Conservation (phyloP, 2,329 filamentous ascomycete species). For the Stachybotrys echinatus region DNA sequence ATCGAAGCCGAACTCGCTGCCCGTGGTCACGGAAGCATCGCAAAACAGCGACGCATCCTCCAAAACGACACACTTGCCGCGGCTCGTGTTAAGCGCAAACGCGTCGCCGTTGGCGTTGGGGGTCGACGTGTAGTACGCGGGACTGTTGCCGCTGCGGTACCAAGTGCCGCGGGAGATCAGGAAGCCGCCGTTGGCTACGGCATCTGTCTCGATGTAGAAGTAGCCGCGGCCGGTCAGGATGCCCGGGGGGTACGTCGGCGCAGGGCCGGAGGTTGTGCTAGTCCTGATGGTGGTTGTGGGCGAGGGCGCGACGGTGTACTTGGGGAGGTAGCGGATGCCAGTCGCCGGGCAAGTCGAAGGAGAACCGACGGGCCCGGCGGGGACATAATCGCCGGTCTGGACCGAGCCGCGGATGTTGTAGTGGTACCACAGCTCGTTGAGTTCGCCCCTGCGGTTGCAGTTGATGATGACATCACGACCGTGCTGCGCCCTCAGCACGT, state of each 20-base stretch:
- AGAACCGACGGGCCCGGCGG: slow-evolving; percentile 49
- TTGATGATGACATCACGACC: slow-evolving; percentile 53
- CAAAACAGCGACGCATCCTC: slow-evolving; percentile 10
- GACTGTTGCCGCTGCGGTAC: slow-evolving; percentile 18
- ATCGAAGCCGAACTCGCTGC: slow-evolving; percentile 16
- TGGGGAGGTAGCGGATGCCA: slow-evolving; percentile 22
- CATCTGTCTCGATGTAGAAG: slow-evolving; percentile 8
- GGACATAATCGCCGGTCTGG: slow-evolving; percentile 55
- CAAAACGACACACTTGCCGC: slow-evolving; percentile 14
- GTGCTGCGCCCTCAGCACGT: slow-evolving; percentile 47
- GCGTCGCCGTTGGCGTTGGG: slow-evolving; percentile 9
- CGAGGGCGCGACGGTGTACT: slow-evolving; percentile 6
- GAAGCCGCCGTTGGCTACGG: slow-evolving; percentile 9
- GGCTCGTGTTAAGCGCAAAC: slow-evolving; percentile 16
- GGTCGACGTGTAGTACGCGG: slow-evolving; percentile 18
- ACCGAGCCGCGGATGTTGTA: slow-evolving; percentile 56
- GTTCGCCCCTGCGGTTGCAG: slow-evolving; percentile 36
- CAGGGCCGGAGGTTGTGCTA: background rate
- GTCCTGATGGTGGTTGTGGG: slow-evolving; percentile 1
- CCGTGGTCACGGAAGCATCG: slow-evolving; percentile 7
- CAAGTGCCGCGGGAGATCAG: slow-evolving; percentile 18
- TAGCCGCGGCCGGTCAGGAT: slow-evolving; percentile 10
- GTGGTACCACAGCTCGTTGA: slow-evolving; percentile 57
- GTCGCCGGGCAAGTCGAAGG: slow-evolving; percentile 50
- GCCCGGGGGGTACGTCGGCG: slow-evolving; percentile 3